Evolutionary conservation across 495 filamentous ascomycete genomes (phyloP).

Genomic region (Immersiella caudata): DNA sequence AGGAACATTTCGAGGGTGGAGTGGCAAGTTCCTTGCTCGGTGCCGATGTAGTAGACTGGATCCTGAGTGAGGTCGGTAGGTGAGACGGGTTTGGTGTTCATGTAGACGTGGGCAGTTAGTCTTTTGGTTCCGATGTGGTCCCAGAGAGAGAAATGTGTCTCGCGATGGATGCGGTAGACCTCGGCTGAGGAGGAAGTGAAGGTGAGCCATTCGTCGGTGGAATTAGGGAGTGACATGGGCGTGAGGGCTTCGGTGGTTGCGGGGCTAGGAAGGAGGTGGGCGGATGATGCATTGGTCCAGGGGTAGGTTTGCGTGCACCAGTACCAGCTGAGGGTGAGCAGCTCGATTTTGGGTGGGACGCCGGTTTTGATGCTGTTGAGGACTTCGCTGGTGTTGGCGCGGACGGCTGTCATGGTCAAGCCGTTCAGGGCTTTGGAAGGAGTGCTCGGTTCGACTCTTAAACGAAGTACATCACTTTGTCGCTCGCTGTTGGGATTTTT

Average conservation of each 20-base stretch:
- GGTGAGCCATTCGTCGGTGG: not conserved
- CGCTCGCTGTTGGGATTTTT: not conserved
- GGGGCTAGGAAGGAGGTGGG: not conserved
- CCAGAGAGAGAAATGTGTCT: not conserved
- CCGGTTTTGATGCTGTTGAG: not conserved
- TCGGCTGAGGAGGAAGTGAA: not conserved
- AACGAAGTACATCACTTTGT: constrained; percentile 2
- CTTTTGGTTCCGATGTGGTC: constrained; percentile 4
- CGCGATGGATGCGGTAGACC: constrained; percentile 6
- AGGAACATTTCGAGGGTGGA: constrained; percentile 8
- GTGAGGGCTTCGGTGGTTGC: not conserved
- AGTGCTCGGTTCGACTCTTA: not conserved
- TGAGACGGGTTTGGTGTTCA: constrained; percentile 9
- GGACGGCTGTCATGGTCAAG: constrained; percentile 13
- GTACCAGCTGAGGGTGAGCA: constrained; percentile 11
- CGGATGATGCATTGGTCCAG: constrained; percentile 11
- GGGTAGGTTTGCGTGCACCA: constrained; percentile 10
- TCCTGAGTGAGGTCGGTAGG: not conserved
- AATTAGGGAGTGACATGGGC: not conserved
- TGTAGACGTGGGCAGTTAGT: constrained; percentile 1
- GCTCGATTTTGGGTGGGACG: not conserved
- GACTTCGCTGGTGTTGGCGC: constrained; percentile 5
- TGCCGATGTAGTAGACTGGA: not conserved
- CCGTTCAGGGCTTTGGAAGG: not conserved
- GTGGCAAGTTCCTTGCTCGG: constrained; percentile 5